Conservation (phyloP, 352 stramenopile genomes). For the Globisporangium echinulatum region DNA sequence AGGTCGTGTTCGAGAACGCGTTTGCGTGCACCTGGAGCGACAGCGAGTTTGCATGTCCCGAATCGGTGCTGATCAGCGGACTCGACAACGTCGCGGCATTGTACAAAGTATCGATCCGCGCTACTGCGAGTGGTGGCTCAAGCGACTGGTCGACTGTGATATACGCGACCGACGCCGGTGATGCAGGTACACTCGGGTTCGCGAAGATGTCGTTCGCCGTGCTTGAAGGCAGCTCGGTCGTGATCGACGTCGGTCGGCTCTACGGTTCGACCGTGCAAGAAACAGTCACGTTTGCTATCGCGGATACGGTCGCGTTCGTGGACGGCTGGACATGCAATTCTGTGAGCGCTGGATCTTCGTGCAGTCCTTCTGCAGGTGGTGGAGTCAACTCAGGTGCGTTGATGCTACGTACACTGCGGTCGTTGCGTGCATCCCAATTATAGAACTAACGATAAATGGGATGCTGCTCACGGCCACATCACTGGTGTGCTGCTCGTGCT, state of each 20-base stretch:
- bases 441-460: too few relatives aligned
- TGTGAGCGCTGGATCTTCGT: constrained; percentile 10
- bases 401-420: background rate
- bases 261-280: constrained; percentile 19
- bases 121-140: constrained; percentile 19
- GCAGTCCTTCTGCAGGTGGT: constrained; percentile 8
- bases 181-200: constrained; percentile 16
- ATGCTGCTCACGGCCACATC: background rate
- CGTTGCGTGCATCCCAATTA: background rate
- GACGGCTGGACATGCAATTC: constrained; percentile 2
- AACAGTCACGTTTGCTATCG: constrained; percentile 17
- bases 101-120: constrained; percentile 18
- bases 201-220: constrained; percentile 6
- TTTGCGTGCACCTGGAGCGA: constrained; percentile 6
- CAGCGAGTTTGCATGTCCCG: constrained; percentile 16
- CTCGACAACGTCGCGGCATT: constrained; percentile 7
- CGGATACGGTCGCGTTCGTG: constrained; percentile 3
- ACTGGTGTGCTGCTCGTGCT: background rate
- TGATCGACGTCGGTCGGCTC: constrained; percentile 18
- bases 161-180: constrained; percentile 20
- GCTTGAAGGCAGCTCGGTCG: constrained; percentile 13
- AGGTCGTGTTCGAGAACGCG: constrained; percentile 5
- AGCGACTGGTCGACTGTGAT: constrained; percentile 24
- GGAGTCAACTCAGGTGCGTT: constrained; percentile 15
- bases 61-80: constrained; percentile 9